These are phyloP conservation scores for Aspergillus niger DNA, from an alignment of 2,329 filamentous ascomycete genomes.

Conservation along the genomic window DNA sequence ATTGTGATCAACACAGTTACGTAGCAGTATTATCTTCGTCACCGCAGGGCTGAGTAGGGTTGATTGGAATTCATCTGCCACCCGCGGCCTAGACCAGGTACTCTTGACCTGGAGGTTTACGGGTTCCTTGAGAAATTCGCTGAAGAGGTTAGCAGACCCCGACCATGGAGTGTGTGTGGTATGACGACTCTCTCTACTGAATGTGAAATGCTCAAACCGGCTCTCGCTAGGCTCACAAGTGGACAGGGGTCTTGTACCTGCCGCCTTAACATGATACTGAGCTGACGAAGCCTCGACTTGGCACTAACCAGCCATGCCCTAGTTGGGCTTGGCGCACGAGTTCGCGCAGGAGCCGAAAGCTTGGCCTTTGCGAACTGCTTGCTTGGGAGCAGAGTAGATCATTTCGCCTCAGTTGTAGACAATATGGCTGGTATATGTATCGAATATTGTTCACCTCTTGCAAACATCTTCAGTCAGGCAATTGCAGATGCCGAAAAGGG, in stretches of 20 bases:
- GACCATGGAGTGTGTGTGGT: not conserved
- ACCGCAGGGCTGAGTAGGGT: no score
- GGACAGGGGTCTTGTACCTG: not conserved
- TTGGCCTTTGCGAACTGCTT: not conserved
- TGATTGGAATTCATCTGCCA: no score
- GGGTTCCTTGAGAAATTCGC: no score
- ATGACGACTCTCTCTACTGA: no score
- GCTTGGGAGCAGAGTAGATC: not conserved
- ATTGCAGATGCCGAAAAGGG: not conserved
- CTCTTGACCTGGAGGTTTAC: no score
- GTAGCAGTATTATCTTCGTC: no score
- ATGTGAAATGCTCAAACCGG: not conserved
- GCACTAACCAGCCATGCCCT: not conserved
- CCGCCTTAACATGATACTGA: not conserved
- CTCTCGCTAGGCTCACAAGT: not conserved
- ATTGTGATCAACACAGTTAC: no score
- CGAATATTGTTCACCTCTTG: not conserved
- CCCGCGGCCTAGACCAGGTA: no score
- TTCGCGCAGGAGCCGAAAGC: not conserved
- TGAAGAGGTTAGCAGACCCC: not conserved
- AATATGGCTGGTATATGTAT: no score
- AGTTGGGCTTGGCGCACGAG: not conserved
- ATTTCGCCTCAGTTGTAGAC: no score
- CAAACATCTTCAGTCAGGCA: not conserved
- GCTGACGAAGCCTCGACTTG: conserved; percentile 6